These are phyloP conservation scores for Dentipellis fragilis DNA, from an alignment of 768 basidiomycete genomes.

Conservation along the genomic window DNA sequence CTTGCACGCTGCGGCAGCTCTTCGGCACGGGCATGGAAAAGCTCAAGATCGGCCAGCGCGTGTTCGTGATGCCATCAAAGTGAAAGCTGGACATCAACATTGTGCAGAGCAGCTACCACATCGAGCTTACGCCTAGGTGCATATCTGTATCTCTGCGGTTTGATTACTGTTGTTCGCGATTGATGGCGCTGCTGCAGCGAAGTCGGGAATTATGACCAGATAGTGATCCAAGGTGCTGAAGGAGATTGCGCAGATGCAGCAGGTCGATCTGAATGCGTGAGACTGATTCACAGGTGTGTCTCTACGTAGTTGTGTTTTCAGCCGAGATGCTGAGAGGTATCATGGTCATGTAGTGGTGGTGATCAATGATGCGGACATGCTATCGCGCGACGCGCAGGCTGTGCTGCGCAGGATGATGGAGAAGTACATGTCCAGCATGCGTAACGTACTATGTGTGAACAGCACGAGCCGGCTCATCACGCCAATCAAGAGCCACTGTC, in stretches of 20 bases:
- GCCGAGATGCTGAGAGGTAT: too few species aligned
- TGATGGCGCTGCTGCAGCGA: constrained; percentile 50
- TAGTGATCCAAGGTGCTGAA: constrained; percentile 96
- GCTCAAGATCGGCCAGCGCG: constrained; percentile 96
- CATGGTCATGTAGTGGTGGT: constrained; percentile 62
- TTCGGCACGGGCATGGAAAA: constrained; percentile 93
- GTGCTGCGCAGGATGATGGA: constrained; percentile 97
- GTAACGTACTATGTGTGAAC: constrained; percentile 93
- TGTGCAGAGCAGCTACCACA: constrained; percentile 95
- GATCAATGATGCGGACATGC: constrained; percentile 94
- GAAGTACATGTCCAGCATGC: constrained; percentile 97
- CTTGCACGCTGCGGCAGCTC: constrained; percentile 77
- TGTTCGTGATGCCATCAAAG: constrained; percentile 89
- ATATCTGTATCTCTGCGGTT: constrained; percentile 11
- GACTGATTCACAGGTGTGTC: constrained; percentile 87
- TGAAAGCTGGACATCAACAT: constrained; percentile 94
- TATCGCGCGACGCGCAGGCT: constrained; percentile 93
- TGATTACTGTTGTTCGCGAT: background rate
- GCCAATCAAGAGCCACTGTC: constrained; percentile 91
- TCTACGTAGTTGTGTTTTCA: background rate
- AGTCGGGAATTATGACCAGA: constrained; percentile 88
- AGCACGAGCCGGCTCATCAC: constrained; percentile 93
- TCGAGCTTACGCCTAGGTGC: constrained; percentile 95
- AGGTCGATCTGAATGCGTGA: constrained; percentile 90
- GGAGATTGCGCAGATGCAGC: constrained; percentile 98